Base-by-base conservation (phyloP, 352 stramenopile species). In the Globisporangium parvum region DNA sequence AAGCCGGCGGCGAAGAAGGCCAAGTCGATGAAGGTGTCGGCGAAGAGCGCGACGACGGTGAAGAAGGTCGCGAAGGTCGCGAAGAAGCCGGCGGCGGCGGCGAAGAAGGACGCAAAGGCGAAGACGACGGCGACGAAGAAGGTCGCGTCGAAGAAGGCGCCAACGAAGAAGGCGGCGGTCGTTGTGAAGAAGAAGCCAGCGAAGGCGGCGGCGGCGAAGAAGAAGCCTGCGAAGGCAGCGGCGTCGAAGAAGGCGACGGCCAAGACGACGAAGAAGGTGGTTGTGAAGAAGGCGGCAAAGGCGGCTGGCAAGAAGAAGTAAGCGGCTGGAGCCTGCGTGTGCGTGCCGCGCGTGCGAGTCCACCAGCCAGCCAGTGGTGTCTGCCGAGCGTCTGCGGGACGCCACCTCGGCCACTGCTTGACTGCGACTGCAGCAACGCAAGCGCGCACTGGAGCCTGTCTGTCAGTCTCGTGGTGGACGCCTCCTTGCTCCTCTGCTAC, bases 1-100 rank as follows among this genome's bases (percentile, higher is more conserved):
- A 90, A 92, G 66, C 73, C 75, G 11, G 55, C 75, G 2, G 71
- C 71, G 28, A 67, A 56, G 33, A 89, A 83, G 64, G 81, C 85
- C 56, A 85, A 71, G 51, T 77, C 74, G 12, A 24, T 62, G 5
- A 91, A 91, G 71, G 79, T 90, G 47, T 83, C 77, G 41, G 66
- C 72, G 0, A 77, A 77, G 55, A 40, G 71, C 15, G 55, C 55
- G 39, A 66, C 67, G 56, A 75, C 54, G 10, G 71, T 81, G 1
- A 84, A 69, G 56, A 85, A 82, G 73, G 64, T 69, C 24, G 62
- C 61, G 24, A 84, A 80, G 65, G 63, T 74, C 33, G 39, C 55
- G 20, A 87, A 85, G 60, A 88, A 88, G 76, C 33, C 65, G 8
- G 53, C 58, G 6, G 49, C 47, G 4, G 49, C 35, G 12, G 28